These are phyloP conservation scores for Tylopilus sp. DNA, from an alignment of 1,284 basidiomycete species.

Conservation along the genomic window DNA sequence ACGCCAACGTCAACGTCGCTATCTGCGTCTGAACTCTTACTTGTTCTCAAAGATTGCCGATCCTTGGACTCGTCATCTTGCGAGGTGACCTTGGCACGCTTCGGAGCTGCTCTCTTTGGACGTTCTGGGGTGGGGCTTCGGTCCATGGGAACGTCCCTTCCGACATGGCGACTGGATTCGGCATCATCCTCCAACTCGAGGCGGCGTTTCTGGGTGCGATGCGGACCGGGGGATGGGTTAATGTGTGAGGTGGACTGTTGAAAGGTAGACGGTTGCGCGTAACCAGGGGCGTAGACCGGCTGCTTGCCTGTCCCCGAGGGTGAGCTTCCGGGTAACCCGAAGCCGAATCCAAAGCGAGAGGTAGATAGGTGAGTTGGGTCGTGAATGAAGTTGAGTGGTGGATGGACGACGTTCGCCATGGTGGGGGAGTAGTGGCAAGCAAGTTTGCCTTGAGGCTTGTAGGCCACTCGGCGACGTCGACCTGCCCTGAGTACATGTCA, in stretches of 20 bases:
- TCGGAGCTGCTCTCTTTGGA: conserved; percentile 60
- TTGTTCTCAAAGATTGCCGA: conserved; percentile 42
- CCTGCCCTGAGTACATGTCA: conserved; percentile 28
- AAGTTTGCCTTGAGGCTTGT: conserved; percentile 7
- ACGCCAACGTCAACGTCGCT: conserved; percentile 74
- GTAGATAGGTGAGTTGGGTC: conserved; percentile 59
- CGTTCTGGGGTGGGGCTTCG: conserved; percentile 77
- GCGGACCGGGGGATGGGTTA: conserved; percentile 36
- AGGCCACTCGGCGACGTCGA: neutral
- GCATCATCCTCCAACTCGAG: conserved; percentile 58
- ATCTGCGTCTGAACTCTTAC: conserved; percentile 36
- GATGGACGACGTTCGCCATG: conserved; percentile 71
- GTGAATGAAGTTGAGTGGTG: conserved; percentile 61
- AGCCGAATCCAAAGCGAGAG: conserved; percentile 67
- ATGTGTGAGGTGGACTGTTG: conserved; percentile 46
- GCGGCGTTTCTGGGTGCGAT: conserved; percentile 56
- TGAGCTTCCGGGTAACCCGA: conserved; percentile 51
- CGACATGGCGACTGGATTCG: conserved; percentile 34
- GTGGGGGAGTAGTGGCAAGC: conserved; percentile 33
- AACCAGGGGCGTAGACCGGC: conserved; percentile 29
- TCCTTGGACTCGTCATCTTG: conserved; percentile 40
- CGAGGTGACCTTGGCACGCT: conserved; percentile 54
- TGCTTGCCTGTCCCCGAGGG: conserved; percentile 38
- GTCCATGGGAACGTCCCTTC: conserved; percentile 69
- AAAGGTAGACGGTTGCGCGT: conserved; percentile 47